phyloP scores from a whole-genome alignment of 1,284 basidiomycete genomes.

The Fistulinella cinereoalba region DNA sequence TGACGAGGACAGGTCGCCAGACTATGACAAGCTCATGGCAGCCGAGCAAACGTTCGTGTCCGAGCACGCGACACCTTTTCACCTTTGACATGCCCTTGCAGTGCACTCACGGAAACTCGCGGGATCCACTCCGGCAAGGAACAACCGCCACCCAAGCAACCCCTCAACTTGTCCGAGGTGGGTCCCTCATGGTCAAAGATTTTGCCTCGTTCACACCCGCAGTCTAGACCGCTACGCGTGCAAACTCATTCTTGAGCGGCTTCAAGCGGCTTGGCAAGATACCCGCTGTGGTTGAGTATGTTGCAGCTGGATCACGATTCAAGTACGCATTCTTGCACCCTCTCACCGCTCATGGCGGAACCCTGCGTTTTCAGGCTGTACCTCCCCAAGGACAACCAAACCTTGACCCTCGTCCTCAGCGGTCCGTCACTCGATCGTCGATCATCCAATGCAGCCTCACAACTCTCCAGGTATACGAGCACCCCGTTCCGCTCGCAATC shows the following conservation, averaged over 20 bases:
- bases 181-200: conserved; percentile 1
- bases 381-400: conserved; percentile 90
- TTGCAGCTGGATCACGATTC: conserved; percentile 90
- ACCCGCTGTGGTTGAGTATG: conserved; percentile 88
- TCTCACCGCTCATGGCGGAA: conserved; percentile 7
- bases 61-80: background rate
- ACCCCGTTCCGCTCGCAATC: conserved; percentile 76
- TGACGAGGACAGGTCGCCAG: conserved; percentile 92
- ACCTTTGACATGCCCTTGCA: conserved; percentile 28
- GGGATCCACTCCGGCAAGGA: conserved; percentile 96
- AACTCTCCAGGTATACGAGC: conserved; percentile 67
- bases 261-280: conserved; percentile 90
- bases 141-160: conserved; percentile 63
- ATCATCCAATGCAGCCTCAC: conserved; percentile 5
- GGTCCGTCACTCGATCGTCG: conserved; percentile 45
- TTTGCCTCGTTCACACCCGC: conserved; percentile 6
- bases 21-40: conserved; percentile 93
- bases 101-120: conserved; percentile 75
- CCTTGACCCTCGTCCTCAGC: conserved; percentile 83
- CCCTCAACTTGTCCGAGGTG: conserved; percentile 86
- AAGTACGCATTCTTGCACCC: conserved; percentile 50
- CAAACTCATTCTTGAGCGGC: conserved; percentile 81
- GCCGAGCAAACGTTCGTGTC: conserved; percentile 86
- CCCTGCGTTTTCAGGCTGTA: conserved; percentile 52
- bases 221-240: conserved; percentile 64